Percentiles rank a stretch among this genome's conserved stretches.
Evolutionary conservation across 2,329 filamentous ascomycete species (phyloP).

Genomic region (Bertia moriformis): DNA sequence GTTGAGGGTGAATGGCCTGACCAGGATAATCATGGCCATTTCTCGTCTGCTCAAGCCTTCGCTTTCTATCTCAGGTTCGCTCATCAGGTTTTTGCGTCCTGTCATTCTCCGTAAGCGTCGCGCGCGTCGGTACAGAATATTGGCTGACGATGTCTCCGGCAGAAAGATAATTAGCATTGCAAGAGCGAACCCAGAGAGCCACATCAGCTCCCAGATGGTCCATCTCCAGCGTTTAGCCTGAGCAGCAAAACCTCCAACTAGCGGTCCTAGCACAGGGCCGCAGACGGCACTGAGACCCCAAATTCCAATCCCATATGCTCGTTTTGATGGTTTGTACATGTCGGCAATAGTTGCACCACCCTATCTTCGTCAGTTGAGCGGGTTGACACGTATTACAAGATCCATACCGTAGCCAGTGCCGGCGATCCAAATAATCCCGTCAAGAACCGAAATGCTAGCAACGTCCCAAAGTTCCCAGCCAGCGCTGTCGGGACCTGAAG

Average conservation of each 20-base stretch:
- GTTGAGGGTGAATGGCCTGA: neutral
- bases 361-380: too few relatives aligned
- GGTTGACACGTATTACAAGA: neutral
- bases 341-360: constrained; percentile 18
- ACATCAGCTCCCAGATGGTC: constrained; percentile 49
- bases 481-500: constrained; percentile 50
- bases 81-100: constrained; percentile 24
- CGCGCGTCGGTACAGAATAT: constrained; percentile 46
- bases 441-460: constrained; percentile 50
- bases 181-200: constrained; percentile 42
- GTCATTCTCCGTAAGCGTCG: constrained; percentile 45
- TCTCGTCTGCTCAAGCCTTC: neutral
- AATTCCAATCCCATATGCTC: constrained; percentile 4
- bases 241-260: constrained; percentile 46
- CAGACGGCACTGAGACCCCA: constrained; percentile 7
- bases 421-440: constrained; percentile 54
- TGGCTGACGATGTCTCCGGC: constrained; percentile 46
- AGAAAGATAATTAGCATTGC: constrained; percentile 46
- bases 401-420: constrained; percentile 38
- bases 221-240: constrained; percentile 45
- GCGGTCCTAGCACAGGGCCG: constrained; percentile 39
- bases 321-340: constrained; percentile 8
- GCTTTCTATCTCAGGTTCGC: neutral
- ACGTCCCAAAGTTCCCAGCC: constrained; percentile 44
- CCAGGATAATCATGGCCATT: neutral